phyloP scores from a whole-genome alignment of 2,329 filamentous ascomycete genomes.

The Colletotrichum gloeosporioides region DNA sequence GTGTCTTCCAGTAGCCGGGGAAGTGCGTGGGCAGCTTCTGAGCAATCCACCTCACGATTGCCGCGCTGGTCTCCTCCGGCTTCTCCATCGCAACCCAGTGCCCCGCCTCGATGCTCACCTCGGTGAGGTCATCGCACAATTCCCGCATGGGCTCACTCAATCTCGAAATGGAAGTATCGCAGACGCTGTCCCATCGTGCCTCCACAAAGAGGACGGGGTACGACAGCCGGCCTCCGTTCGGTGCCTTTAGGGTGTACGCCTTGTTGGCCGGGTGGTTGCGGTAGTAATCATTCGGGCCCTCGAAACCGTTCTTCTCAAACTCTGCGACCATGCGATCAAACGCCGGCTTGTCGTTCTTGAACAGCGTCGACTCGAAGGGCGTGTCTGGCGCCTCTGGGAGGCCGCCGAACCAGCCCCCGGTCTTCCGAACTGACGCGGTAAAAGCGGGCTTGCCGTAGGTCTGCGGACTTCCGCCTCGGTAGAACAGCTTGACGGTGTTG shows the following conservation, averaged over 20 bases:
- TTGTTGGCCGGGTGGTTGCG: slow-evolving; percentile 46
- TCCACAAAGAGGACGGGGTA: slow-evolving; percentile 39
- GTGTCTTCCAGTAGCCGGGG: slow-evolving; percentile 14
- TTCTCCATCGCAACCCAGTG: slow-evolving; percentile 41
- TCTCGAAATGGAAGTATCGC: slow-evolving; percentile 36
- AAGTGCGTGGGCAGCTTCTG: slow-evolving; percentile 24
- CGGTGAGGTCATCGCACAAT: slow-evolving; percentile 41
- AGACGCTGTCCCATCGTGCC: slow-evolving; percentile 41
- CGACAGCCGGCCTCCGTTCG: slow-evolving; percentile 36
- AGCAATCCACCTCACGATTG: slow-evolving; percentile 26
- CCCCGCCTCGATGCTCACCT: slow-evolving; percentile 34
- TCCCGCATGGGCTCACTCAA: slow-evolving; percentile 38
- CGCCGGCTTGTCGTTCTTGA: slow-evolving; percentile 37
- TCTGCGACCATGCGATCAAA: slow-evolving; percentile 80
- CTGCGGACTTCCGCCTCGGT: neutral
- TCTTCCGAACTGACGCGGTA: slow-evolving; percentile 1
- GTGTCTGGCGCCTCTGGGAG: neutral
- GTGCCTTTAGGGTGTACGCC: slow-evolving; percentile 34
- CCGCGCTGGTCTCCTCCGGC: slow-evolving; percentile 27
- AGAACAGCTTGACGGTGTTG: slow-evolving; percentile 18
- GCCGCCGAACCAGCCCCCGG: slow-evolving; percentile 24
- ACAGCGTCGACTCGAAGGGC: neutral
- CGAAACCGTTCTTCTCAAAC: slow-evolving; percentile 91
- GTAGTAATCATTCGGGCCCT: slow-evolving; percentile 32
- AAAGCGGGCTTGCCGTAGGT: slow-evolving; percentile 1